A percentile compares a stretch with the other conserved stretches of the same genome.
These are phyloP conservation scores for Diplodia mutila DNA, from an alignment of 2,329 filamentous ascomycete genomes.

Conservation along the genomic window DNA sequence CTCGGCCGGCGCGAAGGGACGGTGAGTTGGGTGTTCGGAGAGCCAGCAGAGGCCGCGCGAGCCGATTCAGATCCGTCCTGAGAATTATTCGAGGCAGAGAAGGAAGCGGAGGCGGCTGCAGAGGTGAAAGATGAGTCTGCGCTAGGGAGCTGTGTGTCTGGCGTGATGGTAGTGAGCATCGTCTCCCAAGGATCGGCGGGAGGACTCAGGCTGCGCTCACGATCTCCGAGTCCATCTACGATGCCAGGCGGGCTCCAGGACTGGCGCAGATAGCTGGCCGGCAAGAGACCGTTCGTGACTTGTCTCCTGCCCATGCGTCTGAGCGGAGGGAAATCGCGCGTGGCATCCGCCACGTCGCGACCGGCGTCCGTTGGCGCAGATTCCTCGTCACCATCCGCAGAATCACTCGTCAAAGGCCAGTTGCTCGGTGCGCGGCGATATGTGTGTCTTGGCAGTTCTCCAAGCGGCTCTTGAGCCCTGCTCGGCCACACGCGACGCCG, in stretches of 20 bases:
- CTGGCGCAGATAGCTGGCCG: constrained; percentile 43
- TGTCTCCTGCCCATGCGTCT: constrained; percentile 44
- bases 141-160: constrained; percentile 79
- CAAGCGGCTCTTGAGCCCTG: constrained; percentile 11
- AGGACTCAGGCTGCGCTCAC: constrained; percentile 79
- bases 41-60: constrained; percentile 34
- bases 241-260: constrained; percentile 41
- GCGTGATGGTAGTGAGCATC: constrained; percentile 76
- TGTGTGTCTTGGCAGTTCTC: constrained; percentile 12
- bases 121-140: constrained; percentile 82
- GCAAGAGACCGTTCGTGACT: constrained; percentile 42
- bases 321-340: constrained; percentile 40
- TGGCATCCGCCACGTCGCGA: constrained; percentile 26
- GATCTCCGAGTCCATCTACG: constrained; percentile 79
- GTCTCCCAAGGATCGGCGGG: constrained; percentile 76
- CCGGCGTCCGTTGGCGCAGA: constrained; percentile 26
- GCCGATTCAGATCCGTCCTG: constrained; percentile 13
- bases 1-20: constrained; percentile 44
- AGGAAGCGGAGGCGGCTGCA: constrained; percentile 58
- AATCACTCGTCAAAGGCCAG: background rate
- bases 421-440: constrained; percentile 12
- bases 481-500: constrained; percentile 4
- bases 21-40: constrained; percentile 45
- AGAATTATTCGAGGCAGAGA: constrained; percentile 30
- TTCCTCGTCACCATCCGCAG: constrained; percentile 30